phyloP scores from a whole-genome alignment of 352 stramenopile genomes.

The Phytophthora sp. region DNA sequence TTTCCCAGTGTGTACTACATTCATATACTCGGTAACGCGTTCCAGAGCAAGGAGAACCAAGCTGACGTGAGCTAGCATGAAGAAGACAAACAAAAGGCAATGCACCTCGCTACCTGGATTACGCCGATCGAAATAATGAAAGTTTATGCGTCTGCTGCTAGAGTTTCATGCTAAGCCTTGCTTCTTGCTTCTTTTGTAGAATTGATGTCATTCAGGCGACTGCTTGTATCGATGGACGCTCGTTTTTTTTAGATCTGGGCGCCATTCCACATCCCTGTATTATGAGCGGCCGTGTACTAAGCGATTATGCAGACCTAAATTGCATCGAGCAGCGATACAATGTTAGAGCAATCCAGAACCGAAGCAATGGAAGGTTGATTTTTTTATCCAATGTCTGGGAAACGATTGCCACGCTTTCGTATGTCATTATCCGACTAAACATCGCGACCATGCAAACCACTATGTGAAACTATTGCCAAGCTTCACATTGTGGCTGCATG shows the following conservation, averaged over 20 bases:
- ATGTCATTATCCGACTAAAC: no score
- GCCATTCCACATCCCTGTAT: constrained; percentile 1
- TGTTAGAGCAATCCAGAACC: not conserved
- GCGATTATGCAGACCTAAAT: constrained; percentile 9
- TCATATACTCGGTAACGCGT: not conserved
- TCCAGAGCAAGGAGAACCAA: not conserved
- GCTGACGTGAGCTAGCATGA: not conserved
- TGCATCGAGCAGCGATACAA: constrained; percentile 7
- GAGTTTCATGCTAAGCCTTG: no score
- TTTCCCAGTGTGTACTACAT: not conserved
- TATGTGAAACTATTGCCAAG: no score
- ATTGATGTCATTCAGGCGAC: not conserved
- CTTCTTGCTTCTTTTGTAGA: not conserved
- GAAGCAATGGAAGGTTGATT: constrained; percentile 12
- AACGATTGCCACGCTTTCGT: no score
- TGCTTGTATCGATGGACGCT: constrained; percentile 11
- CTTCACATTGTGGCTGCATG: constrained; percentile 11
- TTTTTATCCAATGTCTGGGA: not conserved
- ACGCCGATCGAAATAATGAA: not conserved
- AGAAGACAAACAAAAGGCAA: not conserved
- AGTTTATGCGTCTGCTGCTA: no score
- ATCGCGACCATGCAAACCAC: no score
- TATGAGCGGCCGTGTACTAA: constrained; percentile 6
- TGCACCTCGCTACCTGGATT: not conserved
- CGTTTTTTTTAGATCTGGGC: not conserved